These are phyloP conservation scores for Russula lepida DNA, from an alignment of 768 basidiomycete species.

Conservation along the genomic window DNA sequence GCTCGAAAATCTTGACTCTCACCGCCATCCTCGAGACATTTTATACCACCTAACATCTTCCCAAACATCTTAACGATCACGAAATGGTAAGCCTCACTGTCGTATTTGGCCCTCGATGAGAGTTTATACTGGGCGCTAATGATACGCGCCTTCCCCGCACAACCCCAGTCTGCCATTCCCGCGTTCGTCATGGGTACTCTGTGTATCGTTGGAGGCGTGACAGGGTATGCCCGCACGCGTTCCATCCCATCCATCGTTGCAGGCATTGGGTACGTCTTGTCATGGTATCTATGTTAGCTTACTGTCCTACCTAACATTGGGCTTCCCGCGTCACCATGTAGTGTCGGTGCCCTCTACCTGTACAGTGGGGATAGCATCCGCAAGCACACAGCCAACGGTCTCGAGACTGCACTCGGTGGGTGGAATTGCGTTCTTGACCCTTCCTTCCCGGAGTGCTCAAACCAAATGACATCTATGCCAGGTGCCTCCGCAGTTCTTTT, in stretches of 20 bases:
- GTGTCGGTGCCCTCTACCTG: slow-evolving; percentile 71
- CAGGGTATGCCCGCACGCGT: slow-evolving; percentile 61
- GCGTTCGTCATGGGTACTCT: slow-evolving; percentile 69
- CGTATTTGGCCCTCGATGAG: not conserved
- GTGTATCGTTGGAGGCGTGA: slow-evolving; percentile 69
- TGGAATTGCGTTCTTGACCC: not conserved
- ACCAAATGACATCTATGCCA: slow-evolving; percentile 22
- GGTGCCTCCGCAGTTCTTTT: slow-evolving; percentile 68
- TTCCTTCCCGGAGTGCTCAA: not conserved
- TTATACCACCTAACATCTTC: no score
- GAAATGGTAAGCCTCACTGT: slow-evolving; percentile 1
- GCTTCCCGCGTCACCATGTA: slow-evolving; percentile 25
- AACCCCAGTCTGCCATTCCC: slow-evolving; percentile 64
- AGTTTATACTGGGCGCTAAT: not conserved
- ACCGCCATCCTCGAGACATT: not conserved
- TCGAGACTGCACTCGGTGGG: slow-evolving; percentile 68
- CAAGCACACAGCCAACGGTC: slow-evolving; percentile 62
- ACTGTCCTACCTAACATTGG: not conserved
- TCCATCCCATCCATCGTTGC: slow-evolving; percentile 80
- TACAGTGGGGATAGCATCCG: slow-evolving; percentile 73
- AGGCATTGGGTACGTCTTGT: slow-evolving; percentile 55
- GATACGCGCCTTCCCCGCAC: not conserved
- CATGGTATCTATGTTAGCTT: no score
- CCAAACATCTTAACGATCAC: not conserved
- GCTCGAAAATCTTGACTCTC: not conserved